These are phyloP conservation scores for Glycyrrhiza uralensis DNA, from an alignment of 306 rosid species.

Conservation along the genomic window DNA sequence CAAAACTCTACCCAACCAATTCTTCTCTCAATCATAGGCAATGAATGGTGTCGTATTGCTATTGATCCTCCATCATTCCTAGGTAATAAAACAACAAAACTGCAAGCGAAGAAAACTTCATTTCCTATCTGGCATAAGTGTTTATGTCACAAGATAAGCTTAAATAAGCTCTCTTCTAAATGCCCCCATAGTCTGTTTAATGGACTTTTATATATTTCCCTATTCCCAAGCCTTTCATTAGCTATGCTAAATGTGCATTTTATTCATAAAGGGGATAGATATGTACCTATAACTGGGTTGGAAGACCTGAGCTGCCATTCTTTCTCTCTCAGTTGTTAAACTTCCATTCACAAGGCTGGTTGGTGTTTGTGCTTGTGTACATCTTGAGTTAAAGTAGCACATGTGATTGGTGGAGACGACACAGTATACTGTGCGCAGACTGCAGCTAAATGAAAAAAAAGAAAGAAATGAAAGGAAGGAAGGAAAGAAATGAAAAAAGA, in stretches of 20 bases:
- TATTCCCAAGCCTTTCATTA: neutral
- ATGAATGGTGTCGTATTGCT: neutral
- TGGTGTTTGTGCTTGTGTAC: slow-evolving; percentile 97
- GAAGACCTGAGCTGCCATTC: slow-evolving; percentile 92
- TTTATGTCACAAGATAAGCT: no score
- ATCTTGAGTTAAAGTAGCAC: slow-evolving; percentile 98
- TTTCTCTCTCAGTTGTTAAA: slow-evolving; percentile 74
- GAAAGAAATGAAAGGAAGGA: no score
- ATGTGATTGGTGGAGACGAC: slow-evolving; percentile 78
- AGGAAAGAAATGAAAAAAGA: no score
- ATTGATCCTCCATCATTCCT: neutral
- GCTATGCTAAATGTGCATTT: no score
- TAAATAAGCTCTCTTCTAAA: no score
- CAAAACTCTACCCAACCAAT: neutral
- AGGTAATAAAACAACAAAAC: neutral
- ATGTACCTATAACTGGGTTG: slow-evolving; percentile 67
- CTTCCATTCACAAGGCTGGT: slow-evolving; percentile 87
- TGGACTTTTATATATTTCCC: neutral
- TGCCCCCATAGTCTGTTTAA: neutral
- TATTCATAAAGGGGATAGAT: neutral
- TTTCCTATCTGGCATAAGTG: neutral
- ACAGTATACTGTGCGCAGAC: slow-evolving; percentile 54
- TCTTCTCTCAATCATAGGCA: neutral
- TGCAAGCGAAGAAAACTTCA: neutral
- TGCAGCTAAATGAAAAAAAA: no score